These are phyloP conservation scores for Ambrosia trifida DNA, from an alignment of 129 eudicot genomes.

Conservation along the genomic window DNA sequence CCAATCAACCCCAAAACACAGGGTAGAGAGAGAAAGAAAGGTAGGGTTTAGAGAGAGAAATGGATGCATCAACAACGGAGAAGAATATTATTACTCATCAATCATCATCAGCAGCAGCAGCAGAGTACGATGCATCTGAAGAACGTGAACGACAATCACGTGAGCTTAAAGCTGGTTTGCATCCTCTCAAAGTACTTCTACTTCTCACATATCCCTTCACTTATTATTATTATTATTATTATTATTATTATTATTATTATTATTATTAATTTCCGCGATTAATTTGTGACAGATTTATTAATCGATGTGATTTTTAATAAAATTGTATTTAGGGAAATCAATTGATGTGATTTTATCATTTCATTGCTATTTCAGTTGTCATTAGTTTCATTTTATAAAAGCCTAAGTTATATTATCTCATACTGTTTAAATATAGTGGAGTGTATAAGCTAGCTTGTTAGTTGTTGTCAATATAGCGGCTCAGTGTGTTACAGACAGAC, in stretches of 20 bases:
- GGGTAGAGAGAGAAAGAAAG: slow-evolving; percentile 17
- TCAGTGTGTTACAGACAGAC: neutral
- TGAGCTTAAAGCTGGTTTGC: slow-evolving; percentile 84
- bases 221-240: neutral
- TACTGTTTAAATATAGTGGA: neutral
- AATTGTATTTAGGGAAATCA: neutral
- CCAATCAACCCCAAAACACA: slow-evolving; percentile 2
- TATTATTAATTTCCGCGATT: neutral
- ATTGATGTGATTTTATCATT: neutral
- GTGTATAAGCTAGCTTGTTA: neutral
- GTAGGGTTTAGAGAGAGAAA: slow-evolving; percentile 48
- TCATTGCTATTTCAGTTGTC: slow-evolving; percentile 11
- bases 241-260: neutral
- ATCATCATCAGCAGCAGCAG: no score
- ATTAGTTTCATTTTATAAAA: neutral
- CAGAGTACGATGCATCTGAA: slow-evolving; percentile 46
- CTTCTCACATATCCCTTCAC: neutral
- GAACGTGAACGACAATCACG: slow-evolving; percentile 76
- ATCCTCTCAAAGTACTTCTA: slow-evolving; percentile 71
- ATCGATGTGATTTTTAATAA: no score
- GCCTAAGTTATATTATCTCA: slow-evolving; percentile 2
- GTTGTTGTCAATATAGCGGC: slow-evolving; percentile 6
- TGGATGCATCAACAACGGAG: slow-evolving; percentile 49
- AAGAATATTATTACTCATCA: slow-evolving; percentile 34
- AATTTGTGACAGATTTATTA: neutral